Evolutionary conservation across 2,329 filamentous ascomycete genomes (phyloP).

Genomic region (Karstenula rhodostoma): DNA sequence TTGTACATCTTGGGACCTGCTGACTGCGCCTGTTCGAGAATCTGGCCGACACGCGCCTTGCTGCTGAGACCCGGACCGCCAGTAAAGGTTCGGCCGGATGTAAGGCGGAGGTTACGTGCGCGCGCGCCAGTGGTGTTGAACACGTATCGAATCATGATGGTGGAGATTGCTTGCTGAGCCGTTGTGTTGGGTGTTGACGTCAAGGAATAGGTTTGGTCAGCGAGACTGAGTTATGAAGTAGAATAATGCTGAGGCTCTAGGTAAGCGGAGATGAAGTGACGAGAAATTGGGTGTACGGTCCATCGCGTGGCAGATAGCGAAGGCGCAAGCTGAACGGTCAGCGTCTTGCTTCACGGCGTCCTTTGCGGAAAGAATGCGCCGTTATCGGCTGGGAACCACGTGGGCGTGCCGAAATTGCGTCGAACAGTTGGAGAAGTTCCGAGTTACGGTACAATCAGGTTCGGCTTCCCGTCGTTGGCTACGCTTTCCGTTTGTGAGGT

Average conservation of each 20-base stretch:
- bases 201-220: neutral
- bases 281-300: neutral
- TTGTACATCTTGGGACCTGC: constrained; percentile 13
- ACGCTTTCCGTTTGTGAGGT: constrained; percentile 9
- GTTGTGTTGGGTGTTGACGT: neutral
- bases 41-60: constrained; percentile 11
- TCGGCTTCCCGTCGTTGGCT: neutral
- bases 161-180: neutral
- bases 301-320: constrained; percentile 10
- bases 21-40: constrained; percentile 6
- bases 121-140: constrained; percentile 1
- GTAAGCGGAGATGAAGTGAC: neutral
- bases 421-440: neutral
- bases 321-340: constrained; percentile 4
- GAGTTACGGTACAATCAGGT: neutral
- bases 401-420: neutral
- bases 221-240: neutral
- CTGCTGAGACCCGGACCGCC: neutral
- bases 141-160: constrained; percentile 11
- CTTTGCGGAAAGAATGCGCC: constrained; percentile 5
- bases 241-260: neutral
- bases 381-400: neutral
- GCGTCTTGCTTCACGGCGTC: neutral
- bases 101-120: neutral
- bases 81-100: neutral